Evolutionary conservation across 2,329 filamentous ascomycete species (phyloP).

Genomic region (Trichoderma sp.): DNA sequence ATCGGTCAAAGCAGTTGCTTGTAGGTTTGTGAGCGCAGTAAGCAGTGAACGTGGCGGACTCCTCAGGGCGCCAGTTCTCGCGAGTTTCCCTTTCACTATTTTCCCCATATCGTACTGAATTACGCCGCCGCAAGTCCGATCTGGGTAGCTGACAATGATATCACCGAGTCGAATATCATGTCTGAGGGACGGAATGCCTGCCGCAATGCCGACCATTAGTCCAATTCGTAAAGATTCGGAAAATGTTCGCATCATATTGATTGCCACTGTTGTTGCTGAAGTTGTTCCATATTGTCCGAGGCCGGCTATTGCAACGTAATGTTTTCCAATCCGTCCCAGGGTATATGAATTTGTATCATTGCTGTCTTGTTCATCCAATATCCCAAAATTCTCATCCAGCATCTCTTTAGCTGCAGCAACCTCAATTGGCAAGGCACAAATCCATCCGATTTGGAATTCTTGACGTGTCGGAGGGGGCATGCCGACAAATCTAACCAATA

Average conservation of each 20-base stretch:
- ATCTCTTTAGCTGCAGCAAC: not conserved
- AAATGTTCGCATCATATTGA: not conserved
- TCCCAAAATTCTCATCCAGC: not conserved
- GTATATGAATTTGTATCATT: not conserved
- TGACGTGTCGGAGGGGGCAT: not conserved
- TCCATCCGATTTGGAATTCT: not conserved
- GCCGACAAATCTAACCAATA: too few relatives aligned
- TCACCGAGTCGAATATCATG: not conserved
- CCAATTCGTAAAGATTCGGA: not conserved
- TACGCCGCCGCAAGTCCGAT: not conserved
- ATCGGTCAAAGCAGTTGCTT: not conserved
- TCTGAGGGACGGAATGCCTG: not conserved
- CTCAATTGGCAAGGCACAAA: not conserved
- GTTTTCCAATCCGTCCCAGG: not conserved
- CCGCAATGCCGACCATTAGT: not conserved
- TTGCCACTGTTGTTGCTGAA: not conserved
- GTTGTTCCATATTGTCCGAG: not conserved
- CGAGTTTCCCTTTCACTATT: not conserved
- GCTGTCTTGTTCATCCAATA: not conserved
- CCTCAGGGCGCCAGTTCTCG: not conserved
- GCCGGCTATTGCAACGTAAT: not conserved
- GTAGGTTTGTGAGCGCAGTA: not conserved
- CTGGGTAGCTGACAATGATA: not conserved
- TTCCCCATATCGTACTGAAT: not conserved
- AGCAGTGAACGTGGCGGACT: not conserved